Conservation (phyloP, 164 flowering plant species). For the Piper longum region DNA sequence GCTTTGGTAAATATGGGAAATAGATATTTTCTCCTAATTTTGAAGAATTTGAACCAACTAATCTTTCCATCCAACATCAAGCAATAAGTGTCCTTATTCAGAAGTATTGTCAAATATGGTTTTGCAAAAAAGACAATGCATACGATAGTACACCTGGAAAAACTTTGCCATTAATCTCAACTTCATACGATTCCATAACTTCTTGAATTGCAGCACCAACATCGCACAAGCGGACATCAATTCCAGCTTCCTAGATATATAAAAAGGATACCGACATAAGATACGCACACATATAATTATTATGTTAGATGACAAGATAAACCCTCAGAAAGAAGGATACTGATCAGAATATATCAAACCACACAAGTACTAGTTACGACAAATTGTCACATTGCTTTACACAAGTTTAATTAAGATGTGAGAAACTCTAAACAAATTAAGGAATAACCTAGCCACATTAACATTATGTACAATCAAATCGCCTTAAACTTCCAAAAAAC, state of each 20-base stretch:
- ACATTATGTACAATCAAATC: no score
- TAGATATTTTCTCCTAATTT: no score
- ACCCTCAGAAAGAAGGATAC: background rate
- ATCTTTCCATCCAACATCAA: no score
- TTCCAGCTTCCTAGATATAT: slow-evolving; percentile 70
- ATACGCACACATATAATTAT: background rate
- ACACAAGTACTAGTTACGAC: background rate
- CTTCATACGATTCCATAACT: slow-evolving; percentile 98
- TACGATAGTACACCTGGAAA: slow-evolving; percentile 46
- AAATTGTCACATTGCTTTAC: background rate
- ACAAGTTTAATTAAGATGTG: no score
- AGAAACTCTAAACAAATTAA: no score
- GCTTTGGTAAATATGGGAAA: no score
- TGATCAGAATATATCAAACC: background rate
- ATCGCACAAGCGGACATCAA: slow-evolving; percentile 96
- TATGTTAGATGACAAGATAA: no score
- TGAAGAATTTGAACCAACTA: no score
- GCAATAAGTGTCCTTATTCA: no score
- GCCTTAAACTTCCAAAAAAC: no score
- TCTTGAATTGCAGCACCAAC: slow-evolving; percentile 99
- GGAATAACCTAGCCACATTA: background rate
- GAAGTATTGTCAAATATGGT: no score
- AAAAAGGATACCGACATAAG: background rate
- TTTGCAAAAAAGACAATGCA: background rate
- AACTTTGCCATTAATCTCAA: slow-evolving; percentile 91